These are phyloP conservation scores for Fusarium liriodendri DNA, from an alignment of 2,329 filamentous ascomycete species.

Conservation along the genomic window DNA sequence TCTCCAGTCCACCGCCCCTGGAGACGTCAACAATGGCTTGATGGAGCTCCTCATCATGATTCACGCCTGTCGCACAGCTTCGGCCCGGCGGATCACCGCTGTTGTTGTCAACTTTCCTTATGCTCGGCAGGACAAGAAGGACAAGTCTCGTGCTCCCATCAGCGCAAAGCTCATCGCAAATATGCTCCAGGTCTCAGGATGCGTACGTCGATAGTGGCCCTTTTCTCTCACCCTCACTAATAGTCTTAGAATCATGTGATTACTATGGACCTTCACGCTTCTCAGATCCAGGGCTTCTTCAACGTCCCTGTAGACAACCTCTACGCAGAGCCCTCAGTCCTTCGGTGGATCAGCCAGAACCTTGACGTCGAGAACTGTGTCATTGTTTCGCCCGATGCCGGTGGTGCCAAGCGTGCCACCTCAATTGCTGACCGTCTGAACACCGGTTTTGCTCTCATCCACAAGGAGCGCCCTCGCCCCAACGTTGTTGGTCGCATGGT, in stretches of 20 bases:
- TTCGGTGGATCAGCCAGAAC: slow-evolving; percentile 92
- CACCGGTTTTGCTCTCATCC: slow-evolving; percentile 91
- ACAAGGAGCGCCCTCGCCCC: slow-evolving; percentile 89
- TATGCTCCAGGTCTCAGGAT: slow-evolving; percentile 95
- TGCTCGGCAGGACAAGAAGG: slow-evolving; percentile 97
- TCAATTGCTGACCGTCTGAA: slow-evolving; percentile 93
- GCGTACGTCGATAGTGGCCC: slow-evolving; percentile 53
- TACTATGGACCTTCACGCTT: slow-evolving; percentile 95
- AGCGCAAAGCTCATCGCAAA: slow-evolving; percentile 96
- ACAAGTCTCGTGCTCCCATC: slow-evolving; percentile 92
- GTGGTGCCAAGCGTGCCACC: slow-evolving; percentile 93
- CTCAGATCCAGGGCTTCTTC: slow-evolving; percentile 96
- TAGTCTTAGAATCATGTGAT: slow-evolving; percentile 68
- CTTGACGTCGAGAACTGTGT: slow-evolving; percentile 84
- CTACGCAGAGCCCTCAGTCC: slow-evolving; percentile 91
- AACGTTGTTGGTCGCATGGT: slow-evolving; percentile 94
- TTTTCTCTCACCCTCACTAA: slow-evolving; percentile 14
- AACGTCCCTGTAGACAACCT: slow-evolving; percentile 82
- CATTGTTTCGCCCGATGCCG: slow-evolving; percentile 94
- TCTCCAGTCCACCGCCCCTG: slow-evolving; percentile 91
- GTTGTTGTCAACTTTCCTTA: slow-evolving; percentile 98
- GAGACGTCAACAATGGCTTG: slow-evolving; percentile 96
- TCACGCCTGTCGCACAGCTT: slow-evolving; percentile 80
- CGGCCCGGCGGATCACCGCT: slow-evolving; percentile 89
- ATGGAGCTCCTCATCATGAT: slow-evolving; percentile 99